Evolutionary conservation across 352 stramenopile genomes (phyloP), one percentile per base, ranked within the genome.

Genomic region (Pythium sp.): DNA sequence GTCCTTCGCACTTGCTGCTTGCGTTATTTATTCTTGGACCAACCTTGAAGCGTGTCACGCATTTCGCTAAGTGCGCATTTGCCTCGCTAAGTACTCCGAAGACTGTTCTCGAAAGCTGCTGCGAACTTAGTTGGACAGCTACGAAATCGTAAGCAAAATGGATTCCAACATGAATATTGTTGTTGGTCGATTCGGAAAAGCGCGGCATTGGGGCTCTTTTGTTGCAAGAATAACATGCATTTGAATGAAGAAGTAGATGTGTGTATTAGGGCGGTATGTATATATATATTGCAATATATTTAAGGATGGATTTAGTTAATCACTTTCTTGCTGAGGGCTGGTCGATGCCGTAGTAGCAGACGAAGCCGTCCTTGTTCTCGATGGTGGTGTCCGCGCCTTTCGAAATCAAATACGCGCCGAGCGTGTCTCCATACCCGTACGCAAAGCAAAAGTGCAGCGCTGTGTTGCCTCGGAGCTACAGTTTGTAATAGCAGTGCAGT

Each of bases 401-500:
- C 32, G 81, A 91, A 54, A 97, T 85, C 57, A 98, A 75, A 65
- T 98, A 98, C 54, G 79, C 86, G 32, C 86, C 87, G 8, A 98
- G 72, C n/a, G 84, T 92, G 49, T 95, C 85, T 30, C 84, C 88
- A 63, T 97, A 97, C 28, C 87, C 88, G 67, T 96, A 97, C 22
- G 83, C 81, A 66, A 95, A 97, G 74, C 90, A 97, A 65, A 96
- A 97, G 56, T 97, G 92, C 49, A 98, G 77, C 20, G 90, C 84
- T 7, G 91, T 97, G 69, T 98, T 97, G 26, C 91, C 88, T 67
- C 85, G 83, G 47, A 84, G 75, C 82, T 91, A 51, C 15, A 22
- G 6, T 30, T 20, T 12, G 2, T 20, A 1, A 62, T 43, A 24
- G 18, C 38, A 4, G 4, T 46, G 43, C 7, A 22, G 14, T 46